Evolutionary conservation across 2,329 filamentous ascomycete species (phyloP), one percentile per base, ranked within the genome.

Genomic region (Pyricularia grisea): DNA sequence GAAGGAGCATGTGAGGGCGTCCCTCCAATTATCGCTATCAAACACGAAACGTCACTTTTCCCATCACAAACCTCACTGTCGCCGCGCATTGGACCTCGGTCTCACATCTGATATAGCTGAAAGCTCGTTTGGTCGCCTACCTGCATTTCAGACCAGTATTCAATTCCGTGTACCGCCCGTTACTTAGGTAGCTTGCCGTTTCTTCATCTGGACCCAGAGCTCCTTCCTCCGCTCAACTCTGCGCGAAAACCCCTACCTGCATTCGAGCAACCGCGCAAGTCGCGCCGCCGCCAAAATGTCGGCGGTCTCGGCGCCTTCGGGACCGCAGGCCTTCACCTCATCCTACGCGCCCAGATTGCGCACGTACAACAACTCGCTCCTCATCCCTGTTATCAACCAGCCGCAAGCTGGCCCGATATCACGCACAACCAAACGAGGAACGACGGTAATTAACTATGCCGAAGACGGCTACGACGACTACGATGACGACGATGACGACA

Each of bases 401-500:
- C 85, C 84, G 69, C 85, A 87, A n/a, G 79, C 87, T 2, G 89
- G 88, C 28, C 87, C 90, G 58, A 82, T 87, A 70, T 86, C 92
- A 74, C 88, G 94, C 77, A 97, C 92, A n/a, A 98, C 95, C 10
- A 98, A 99, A 83, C 91, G 95, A 79, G 95, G 95, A 70, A 98
- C 95, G 1, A 95, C 92, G 42, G 92, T 94, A 72, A 95, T 98
- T 80, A 99, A 97, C 81, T 99, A 99, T 77, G 94, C 95, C 28
- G 95, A 99, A 78, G 94, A 98, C 78, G 94, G 94, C 65, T 97
- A 90, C 76, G 94, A 97, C 73, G 93, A 94, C 75, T 79, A 87
- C 69, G 87, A 88, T 55, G 87, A 90, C 69, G 91, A 93, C 71
- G 90, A 91, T 67, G 91, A 93, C 71, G 90, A 92, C 69, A 84